These are phyloP conservation scores for Sporobolomyces pararoseus DNA, from an alignment of 768 basidiomycete genomes.

Conservation along the genomic window DNA sequence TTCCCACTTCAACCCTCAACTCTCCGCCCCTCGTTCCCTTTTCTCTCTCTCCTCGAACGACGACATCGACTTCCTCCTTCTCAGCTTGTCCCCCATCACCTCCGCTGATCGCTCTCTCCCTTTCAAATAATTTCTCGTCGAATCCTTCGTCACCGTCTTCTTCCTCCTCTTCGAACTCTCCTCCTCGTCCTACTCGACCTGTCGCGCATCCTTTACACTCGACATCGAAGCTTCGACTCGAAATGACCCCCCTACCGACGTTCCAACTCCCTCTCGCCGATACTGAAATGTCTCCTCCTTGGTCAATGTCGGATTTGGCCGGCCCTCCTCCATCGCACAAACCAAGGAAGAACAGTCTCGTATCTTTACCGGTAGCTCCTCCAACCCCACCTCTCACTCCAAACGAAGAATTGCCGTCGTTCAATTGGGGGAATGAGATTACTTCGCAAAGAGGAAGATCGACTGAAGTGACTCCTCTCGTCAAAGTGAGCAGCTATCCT, in stretches of 20 bases:
- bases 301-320: not conserved
- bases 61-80: not conserved
- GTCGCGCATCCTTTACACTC: not conserved
- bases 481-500: no score
- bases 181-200: not conserved
- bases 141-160: not conserved
- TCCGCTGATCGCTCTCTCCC: slow-evolving; percentile 8
- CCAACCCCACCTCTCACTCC: slow-evolving; percentile 6
- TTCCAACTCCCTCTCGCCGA: slow-evolving; percentile 5
- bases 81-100: slow-evolving; percentile 5
- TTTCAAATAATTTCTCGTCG: not conserved
- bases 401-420: slow-evolving; percentile 1
- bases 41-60: not conserved
- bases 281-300: slow-evolving; percentile 8
- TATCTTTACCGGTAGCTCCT: not conserved
- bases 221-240: slow-evolving; percentile 10
- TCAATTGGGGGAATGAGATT: no score
- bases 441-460: no score
- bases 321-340: not conserved
- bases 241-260: slow-evolving; percentile 11
- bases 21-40: slow-evolving; percentile 17
- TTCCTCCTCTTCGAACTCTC: not conserved
- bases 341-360: slow-evolving; percentile 15
- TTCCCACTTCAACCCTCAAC: not conserved
- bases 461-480: no score